phyloP scores from a whole-genome alignment of 495 filamentous ascomycete genomes.

The Aspergillus bertholletiae region DNA sequence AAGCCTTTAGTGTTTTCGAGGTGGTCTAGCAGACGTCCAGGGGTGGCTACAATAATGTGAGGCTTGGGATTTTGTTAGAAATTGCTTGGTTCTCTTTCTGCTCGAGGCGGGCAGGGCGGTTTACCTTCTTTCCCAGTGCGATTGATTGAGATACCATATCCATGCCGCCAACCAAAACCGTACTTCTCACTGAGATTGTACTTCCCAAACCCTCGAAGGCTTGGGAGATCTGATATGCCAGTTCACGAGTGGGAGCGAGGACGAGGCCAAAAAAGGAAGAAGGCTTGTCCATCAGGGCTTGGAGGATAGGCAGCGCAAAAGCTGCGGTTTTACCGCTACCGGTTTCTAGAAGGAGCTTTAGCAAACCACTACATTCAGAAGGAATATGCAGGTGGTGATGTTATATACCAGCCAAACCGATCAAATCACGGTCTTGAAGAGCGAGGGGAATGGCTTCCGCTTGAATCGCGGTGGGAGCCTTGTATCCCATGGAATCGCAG shows the following conservation, averaged over 20 bases:
- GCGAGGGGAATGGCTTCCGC: constrained; percentile 74
- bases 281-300: constrained; percentile 80
- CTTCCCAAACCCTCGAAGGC: constrained; percentile 80
- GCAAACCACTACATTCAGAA: no score
- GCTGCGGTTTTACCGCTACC: constrained; percentile 92
- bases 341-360: constrained; percentile 52
- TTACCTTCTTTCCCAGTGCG: constrained; percentile 72
- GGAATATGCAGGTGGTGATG: neutral
- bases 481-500: constrained; percentile 76
- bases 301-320: constrained; percentile 85
- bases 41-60: constrained; percentile 81
- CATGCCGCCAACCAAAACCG: constrained; percentile 86
- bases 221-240: constrained; percentile 86
- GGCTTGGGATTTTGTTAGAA: constrained; percentile 35
- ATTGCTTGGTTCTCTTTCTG: no score
- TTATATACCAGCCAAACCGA: constrained; percentile 67
- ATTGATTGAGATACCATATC: constrained; percentile 91
- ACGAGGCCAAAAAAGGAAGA: constrained; percentile 74
- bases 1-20: constrained; percentile 97
- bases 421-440: constrained; percentile 77
- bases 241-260: constrained; percentile 86
- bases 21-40: constrained; percentile 87
- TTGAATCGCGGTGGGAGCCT: constrained; percentile 78
- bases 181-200: constrained; percentile 72
- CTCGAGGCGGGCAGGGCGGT: neutral